These are phyloP conservation scores for Lactifluus piperatus DNA, from an alignment of 768 basidiomycete genomes.

Conservation along the genomic window DNA sequence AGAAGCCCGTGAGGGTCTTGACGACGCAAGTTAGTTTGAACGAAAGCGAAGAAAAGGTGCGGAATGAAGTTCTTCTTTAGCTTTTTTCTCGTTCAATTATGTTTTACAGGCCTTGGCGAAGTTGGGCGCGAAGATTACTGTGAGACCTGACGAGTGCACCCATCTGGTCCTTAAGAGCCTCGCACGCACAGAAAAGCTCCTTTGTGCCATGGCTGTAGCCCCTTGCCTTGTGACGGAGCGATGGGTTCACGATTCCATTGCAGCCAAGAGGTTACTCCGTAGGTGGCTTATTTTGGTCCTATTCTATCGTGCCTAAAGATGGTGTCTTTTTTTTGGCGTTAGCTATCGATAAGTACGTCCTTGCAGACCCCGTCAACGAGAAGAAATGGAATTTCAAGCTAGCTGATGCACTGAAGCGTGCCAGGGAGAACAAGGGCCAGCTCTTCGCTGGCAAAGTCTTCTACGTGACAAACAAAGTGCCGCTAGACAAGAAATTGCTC, in stretches of 20 bases:
- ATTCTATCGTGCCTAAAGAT: neutral
- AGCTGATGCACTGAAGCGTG: slow-evolving; percentile 47
- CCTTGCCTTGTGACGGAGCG: slow-evolving; percentile 54
- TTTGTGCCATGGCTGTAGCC: slow-evolving; percentile 59
- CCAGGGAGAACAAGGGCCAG: slow-evolving; percentile 42
- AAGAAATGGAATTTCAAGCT: slow-evolving; percentile 59
- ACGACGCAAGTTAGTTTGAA: slow-evolving; percentile 56
- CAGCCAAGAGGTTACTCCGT: slow-evolving; percentile 55
- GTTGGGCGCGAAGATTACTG: slow-evolving; percentile 58
- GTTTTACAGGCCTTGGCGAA: slow-evolving; percentile 44
- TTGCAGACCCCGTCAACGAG: slow-evolving; percentile 58
- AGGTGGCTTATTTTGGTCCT: slow-evolving; percentile 25
- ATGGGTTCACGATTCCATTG: slow-evolving; percentile 61
- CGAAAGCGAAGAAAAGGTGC: slow-evolving; percentile 54
- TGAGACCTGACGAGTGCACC: slow-evolving; percentile 59
- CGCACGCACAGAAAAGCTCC: slow-evolving; percentile 81
- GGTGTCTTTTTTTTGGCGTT: neutral
- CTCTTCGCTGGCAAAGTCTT: slow-evolving; percentile 60
- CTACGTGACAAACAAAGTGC: slow-evolving; percentile 64
- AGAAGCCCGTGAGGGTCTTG: slow-evolving; percentile 42
- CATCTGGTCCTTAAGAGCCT: slow-evolving; percentile 65
- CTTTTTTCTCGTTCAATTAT: neutral
- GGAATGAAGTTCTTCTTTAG: slow-evolving; percentile 14
- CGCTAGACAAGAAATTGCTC: slow-evolving; percentile 49
- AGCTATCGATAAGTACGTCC: slow-evolving; percentile 57